These are phyloP conservation scores for Wickerhamomyces pijperi DNA, from an alignment of 805 yeast genomes.

Conservation along the genomic window DNA sequence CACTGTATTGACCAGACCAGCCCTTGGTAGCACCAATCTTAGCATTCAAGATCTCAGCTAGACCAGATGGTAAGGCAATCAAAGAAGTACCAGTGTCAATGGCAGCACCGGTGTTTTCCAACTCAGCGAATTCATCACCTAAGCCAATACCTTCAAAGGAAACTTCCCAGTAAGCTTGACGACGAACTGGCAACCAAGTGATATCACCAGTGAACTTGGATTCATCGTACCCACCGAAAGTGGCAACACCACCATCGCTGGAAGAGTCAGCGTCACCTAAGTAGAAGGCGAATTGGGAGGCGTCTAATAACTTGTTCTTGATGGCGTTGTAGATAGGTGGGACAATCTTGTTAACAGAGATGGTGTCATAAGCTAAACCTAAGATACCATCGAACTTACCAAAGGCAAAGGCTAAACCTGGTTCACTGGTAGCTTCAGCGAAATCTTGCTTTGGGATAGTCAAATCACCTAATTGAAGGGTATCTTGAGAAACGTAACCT, in stretches of 20 bases:
- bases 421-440: conserved; percentile 96
- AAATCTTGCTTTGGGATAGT: conserved; percentile 81
- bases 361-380: conserved; percentile 89
- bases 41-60: conserved; percentile 90
- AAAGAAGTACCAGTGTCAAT: conserved; percentile 98
- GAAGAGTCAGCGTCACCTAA: conserved; percentile 67
- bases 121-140: conserved; percentile 84
- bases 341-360: conserved; percentile 78
- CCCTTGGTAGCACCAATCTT: conserved; percentile 96
- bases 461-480: conserved; percentile 72
- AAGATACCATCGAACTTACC: conserved; percentile 97
- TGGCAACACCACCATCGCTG: conserved; percentile 80
- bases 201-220: conserved; percentile 70
- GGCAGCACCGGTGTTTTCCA: conserved; percentile 85
- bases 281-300: conserved; percentile 80
- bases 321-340: conserved; percentile 94
- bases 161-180: conserved; percentile 99
- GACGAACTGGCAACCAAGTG: conserved; percentile 94
- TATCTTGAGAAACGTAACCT: conserved; percentile 86
- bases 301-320: conserved; percentile 68
- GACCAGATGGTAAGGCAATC: conserved; percentile 86
- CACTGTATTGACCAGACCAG: conserved; percentile 94
- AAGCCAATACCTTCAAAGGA: conserved; percentile 81
- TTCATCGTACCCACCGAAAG: conserved; percentile 89
- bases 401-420: conserved; percentile 95